Evolutionary conservation across 2,329 filamentous ascomycete species (phyloP).

Genomic region (Ceratocystis albifundus): DNA sequence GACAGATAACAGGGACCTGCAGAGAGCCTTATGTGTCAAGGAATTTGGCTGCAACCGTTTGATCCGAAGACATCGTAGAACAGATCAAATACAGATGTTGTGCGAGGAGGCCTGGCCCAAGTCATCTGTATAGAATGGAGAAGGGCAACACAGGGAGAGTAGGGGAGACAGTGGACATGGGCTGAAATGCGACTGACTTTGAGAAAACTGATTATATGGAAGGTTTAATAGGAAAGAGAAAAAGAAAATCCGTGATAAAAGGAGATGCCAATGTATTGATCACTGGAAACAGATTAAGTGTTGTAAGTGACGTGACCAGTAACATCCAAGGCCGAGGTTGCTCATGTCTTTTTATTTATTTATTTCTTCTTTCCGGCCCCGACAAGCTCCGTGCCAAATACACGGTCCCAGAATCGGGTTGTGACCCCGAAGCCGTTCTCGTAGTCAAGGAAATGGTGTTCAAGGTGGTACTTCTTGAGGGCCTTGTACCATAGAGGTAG

Average conservation of each 20-base stretch:
- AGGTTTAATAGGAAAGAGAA: neutral
- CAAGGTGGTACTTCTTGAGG: slow-evolving; percentile 94
- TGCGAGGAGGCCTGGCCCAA: neutral
- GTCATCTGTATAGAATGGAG: no score
- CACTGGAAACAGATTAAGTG: no score
- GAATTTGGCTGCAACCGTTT: neutral
- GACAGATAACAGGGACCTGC: neutral
- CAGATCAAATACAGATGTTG: neutral
- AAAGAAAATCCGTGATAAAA: neutral
- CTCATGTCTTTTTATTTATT: neutral
- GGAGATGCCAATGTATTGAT: no score
- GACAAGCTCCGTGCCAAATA: slow-evolving; percentile 78
- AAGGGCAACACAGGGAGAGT: no score
- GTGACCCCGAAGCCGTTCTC: slow-evolving; percentile 96
- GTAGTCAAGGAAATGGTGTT: slow-evolving; percentile 96
- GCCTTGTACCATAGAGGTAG: slow-evolving; percentile 80
- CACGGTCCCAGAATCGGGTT: slow-evolving; percentile 83
- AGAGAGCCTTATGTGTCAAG: neutral
- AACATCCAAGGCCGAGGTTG: neutral
- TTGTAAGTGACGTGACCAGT: no score
- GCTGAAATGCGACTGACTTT: neutral
- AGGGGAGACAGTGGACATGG: neutral
- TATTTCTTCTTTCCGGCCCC: slow-evolving; percentile 18
- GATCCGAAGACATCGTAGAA: neutral
- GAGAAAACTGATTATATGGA: slow-evolving; percentile 6